Conservation (phyloP, 169 alveolate genomes). For the Plasmodium knowlesi region DNA sequence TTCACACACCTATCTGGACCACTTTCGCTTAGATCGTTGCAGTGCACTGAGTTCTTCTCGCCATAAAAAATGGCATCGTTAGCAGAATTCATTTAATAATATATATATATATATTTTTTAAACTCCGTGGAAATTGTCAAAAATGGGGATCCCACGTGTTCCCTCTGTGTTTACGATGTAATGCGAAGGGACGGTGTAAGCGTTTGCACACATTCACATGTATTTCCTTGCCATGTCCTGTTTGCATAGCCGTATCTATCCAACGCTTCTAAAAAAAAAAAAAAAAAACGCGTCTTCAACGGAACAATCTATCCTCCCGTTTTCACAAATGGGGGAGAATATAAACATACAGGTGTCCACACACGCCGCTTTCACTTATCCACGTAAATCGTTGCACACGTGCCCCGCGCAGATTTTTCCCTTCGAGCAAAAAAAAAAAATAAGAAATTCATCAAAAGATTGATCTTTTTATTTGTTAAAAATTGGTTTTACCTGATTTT, state of each 20-base stretch:
- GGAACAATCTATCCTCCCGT: not conserved
- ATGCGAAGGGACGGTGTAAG: not conserved
- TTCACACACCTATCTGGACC: slow-evolving; percentile 5
- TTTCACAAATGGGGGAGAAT: not conserved
- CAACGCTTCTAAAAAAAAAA: not conserved
- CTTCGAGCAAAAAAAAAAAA: not conserved
- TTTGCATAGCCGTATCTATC: not conserved
- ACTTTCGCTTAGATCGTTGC: slow-evolving; percentile 15
- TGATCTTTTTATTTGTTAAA: not conserved
- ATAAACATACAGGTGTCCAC: not conserved
- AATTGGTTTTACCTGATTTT: not conserved
- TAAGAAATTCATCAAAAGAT: not conserved
- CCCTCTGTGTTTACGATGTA: not conserved
- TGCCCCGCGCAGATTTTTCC: not conserved
- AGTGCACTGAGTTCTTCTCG: slow-evolving; percentile 10
- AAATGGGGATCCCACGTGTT: not conserved
- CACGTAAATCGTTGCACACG: not conserved
- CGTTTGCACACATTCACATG: not conserved
- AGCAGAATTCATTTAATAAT: slow-evolving; percentile 18
- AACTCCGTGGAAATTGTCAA: not conserved
- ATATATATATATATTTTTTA: not conserved
- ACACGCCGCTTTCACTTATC: not conserved
- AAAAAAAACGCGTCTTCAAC: not conserved
- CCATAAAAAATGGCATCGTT: slow-evolving; percentile 37
- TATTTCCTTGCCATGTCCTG: not conserved